A percentile compares a stretch with the other conserved stretches of the same genome.
These are phyloP conservation scores for Pueraria montana DNA, from an alignment of 306 rosid genomes.

Conservation along the genomic window DNA sequence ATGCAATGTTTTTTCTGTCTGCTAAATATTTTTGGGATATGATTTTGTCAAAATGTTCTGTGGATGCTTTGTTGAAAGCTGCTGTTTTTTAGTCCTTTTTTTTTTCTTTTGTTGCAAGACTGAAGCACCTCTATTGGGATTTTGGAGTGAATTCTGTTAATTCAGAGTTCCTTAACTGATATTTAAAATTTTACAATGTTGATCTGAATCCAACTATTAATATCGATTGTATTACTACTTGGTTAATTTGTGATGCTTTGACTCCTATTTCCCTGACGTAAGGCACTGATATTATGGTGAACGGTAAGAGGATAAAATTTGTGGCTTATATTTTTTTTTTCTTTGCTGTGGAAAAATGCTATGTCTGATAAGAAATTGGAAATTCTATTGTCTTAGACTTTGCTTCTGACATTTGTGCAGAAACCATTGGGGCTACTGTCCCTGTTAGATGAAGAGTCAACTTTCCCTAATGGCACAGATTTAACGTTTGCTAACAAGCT, in stretches of 20 bases:
- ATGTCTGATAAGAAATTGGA: slow-evolving; percentile 28
- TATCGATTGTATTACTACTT: background rate
- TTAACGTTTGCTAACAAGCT: slow-evolving; percentile 94
- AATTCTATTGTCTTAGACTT: slow-evolving; percentile 38
- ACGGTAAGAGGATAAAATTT: background rate
- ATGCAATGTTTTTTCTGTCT: slow-evolving; percentile 1
- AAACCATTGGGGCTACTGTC: slow-evolving; percentile 96
- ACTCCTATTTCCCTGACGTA: slow-evolving; percentile 12
- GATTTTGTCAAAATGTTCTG: slow-evolving; percentile 12
- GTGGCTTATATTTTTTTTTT: slow-evolving; percentile 15
- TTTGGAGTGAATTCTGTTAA: slow-evolving; percentile 11
- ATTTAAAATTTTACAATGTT: background rate
- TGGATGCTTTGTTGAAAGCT: slow-evolving; percentile 1
- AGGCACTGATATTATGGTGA: slow-evolving; percentile 20
- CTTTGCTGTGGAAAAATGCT: slow-evolving; percentile 16
- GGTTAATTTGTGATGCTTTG: background rate
- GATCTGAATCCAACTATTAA: background rate
- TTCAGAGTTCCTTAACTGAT: background rate
- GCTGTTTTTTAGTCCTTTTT: background rate
- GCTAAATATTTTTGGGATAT: slow-evolving; percentile 34
- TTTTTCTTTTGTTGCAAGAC: background rate
- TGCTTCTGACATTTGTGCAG: slow-evolving; percentile 62
- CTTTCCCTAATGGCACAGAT: slow-evolving; percentile 97
- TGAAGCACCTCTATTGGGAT: background rate
- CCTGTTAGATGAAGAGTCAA: slow-evolving; percentile 95